Evolutionary conservation across 2,329 filamentous ascomycete species (phyloP).

Genomic region (Calonectria hawksworthii): DNA sequence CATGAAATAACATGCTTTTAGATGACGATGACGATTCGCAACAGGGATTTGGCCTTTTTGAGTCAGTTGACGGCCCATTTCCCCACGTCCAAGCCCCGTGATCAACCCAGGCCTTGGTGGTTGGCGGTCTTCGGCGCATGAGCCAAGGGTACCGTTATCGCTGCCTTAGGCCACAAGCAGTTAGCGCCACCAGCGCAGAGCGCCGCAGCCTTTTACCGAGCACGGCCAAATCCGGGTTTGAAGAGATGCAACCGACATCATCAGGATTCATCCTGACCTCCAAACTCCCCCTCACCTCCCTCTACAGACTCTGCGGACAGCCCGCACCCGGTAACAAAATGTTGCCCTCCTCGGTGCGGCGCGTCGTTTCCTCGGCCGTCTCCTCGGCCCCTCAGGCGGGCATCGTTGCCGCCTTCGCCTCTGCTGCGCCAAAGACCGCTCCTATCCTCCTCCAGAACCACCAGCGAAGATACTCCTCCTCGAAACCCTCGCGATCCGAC

Average conservation of each 20-base stretch:
- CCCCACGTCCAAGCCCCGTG: conserved; percentile 40
- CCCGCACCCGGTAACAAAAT: conserved; percentile 55
- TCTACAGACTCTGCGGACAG: conserved; percentile 32
- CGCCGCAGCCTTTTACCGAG: conserved; percentile 52
- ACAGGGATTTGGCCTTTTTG: conserved; percentile 34
- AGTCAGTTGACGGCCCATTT: conserved; percentile 36
- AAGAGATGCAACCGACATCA: conserved; percentile 50
- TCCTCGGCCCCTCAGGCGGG: conserved; percentile 61
- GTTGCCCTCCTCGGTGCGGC: conserved; percentile 70
- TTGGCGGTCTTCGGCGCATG: conserved; percentile 14
- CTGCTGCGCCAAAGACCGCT: conserved; percentile 56
- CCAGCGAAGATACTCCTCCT: conserved; percentile 71
- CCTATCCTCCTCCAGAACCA: conserved; percentile 57
- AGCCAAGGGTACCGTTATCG: conserved; percentile 43
- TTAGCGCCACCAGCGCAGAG: conserved; percentile 43
- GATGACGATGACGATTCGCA: conserved; percentile 19
- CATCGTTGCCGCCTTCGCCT: conserved; percentile 58
- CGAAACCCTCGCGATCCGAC: conserved; percentile 73
- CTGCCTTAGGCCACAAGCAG: conserved; percentile 54
- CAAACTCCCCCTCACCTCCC: conserved; percentile 35
- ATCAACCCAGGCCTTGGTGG: conserved; percentile 32
- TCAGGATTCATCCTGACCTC: conserved; percentile 49
- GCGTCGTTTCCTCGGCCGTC: conserved; percentile 63
- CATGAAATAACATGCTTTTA: conserved; percentile 15
- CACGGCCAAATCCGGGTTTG: conserved; percentile 55